phyloP scores from a whole-genome alignment of 352 stramenopile genomes.

The Blastocystis sp. region DNA sequence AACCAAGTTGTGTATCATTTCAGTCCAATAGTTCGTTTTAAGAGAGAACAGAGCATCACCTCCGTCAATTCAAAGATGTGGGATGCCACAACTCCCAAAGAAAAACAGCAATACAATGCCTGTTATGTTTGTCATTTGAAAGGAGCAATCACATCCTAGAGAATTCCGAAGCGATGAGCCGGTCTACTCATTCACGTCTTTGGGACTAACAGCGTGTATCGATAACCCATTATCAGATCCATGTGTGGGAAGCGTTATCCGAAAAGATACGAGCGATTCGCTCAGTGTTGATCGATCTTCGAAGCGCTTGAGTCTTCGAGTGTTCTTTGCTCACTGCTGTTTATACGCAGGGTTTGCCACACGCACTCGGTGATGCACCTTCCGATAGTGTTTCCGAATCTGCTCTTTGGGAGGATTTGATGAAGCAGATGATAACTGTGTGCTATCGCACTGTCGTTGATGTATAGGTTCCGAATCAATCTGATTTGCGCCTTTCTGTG shows the following conservation, averaged over 20 bases:
- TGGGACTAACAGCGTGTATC: background rate
- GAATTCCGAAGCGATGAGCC: constrained; percentile 9
- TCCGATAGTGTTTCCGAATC: background rate
- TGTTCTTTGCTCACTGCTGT: background rate
- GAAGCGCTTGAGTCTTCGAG: background rate
- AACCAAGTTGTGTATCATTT: too few relatives aligned
- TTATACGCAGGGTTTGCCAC: background rate
- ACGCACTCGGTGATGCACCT: background rate
- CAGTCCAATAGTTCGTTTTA: too few relatives aligned
- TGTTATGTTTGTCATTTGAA: background rate
- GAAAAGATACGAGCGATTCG: background rate
- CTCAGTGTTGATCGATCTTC: background rate
- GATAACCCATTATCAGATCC: constrained; percentile 6
- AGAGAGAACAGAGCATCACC: too few relatives aligned
- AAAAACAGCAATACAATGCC: too few relatives aligned
- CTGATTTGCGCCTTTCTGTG: too few relatives aligned
- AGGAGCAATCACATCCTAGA: background rate
- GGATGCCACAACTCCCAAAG: too few relatives aligned
- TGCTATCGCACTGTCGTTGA: too few relatives aligned
- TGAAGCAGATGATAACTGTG: too few relatives aligned
- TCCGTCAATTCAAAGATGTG: too few relatives aligned
- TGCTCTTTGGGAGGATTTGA: background rate
- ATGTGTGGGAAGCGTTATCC: background rate
- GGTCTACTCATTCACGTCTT: background rate
- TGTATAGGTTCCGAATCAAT: too few relatives aligned